phyloP scores from a whole-genome alignment of 2,329 filamentous ascomycete species.

The Aureobasidium sp. region DNA sequence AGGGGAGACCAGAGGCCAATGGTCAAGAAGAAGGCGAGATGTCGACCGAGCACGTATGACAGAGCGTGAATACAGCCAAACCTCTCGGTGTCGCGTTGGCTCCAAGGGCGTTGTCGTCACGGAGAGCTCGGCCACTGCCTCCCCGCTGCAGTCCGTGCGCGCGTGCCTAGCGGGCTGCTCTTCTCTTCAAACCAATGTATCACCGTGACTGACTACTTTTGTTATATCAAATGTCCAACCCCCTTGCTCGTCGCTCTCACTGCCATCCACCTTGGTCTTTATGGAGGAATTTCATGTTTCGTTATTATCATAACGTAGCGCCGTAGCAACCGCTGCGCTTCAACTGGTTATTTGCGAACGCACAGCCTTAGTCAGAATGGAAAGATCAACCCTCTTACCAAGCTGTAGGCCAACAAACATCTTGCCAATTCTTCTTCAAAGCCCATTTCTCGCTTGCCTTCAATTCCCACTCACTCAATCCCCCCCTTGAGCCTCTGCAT shows the following conservation, averaged over 20 bases:
- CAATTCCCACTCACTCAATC: neutral
- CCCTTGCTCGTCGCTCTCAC: neutral
- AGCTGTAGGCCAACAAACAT: slow-evolving; percentile 5
- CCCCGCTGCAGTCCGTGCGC: slow-evolving; percentile 2
- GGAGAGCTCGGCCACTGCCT: slow-evolving; percentile 3
- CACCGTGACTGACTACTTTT: too few relatives aligned
- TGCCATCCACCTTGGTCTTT: neutral
- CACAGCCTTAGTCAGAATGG: neutral
- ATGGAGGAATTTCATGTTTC: too few relatives aligned
- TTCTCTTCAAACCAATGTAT: neutral
- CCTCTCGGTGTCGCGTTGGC: neutral
- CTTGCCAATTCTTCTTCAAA: neutral
- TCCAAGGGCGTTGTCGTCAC: slow-evolving; percentile 11
- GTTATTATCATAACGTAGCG: neutral
- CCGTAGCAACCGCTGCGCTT: neutral
- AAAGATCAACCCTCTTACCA: slow-evolving; percentile 1
- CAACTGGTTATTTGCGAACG: neutral
- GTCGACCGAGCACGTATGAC: neutral
- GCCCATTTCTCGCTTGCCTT: neutral
- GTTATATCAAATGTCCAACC: neutral
- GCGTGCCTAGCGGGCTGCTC: neutral
- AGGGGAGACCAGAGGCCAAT: neutral
- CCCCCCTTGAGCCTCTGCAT: neutral
- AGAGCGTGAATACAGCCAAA: neutral
- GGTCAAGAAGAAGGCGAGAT: neutral